Percentiles rank a stretch among this genome's conserved stretches.
phyloP scores from a whole-genome alignment of 2,329 filamentous ascomycete genomes.

The Plectosphaerella sp. region DNA sequence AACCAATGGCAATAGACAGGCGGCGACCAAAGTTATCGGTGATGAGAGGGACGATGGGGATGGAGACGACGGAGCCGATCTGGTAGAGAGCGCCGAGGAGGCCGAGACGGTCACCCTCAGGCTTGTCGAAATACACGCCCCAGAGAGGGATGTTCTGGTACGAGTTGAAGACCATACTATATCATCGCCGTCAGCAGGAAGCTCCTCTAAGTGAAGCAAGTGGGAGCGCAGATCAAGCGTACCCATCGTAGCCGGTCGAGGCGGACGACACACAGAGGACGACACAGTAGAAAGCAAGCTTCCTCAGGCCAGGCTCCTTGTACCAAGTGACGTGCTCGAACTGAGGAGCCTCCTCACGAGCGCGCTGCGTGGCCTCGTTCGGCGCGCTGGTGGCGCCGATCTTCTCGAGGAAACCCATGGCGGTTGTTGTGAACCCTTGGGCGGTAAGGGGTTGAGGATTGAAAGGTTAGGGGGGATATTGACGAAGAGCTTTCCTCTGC shows the following conservation, averaged over 20 bases:
- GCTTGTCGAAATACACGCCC: slow-evolving; percentile 21
- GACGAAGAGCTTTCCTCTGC: background rate
- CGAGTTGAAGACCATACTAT: slow-evolving; percentile 6
- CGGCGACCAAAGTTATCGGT: slow-evolving; percentile 23
- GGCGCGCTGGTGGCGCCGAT: background rate
- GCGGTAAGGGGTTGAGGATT: background rate
- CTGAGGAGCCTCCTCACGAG: slow-evolving; percentile 36
- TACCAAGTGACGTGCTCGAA: slow-evolving; percentile 47
- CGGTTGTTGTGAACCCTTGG: background rate
- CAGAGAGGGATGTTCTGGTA: slow-evolving; percentile 6
- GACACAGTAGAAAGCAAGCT: slow-evolving; percentile 47
- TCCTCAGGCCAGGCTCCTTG: slow-evolving; percentile 47
- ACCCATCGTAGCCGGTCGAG: slow-evolving; percentile 53
- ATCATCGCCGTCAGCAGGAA: no score
- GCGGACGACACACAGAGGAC: slow-evolving; percentile 49
- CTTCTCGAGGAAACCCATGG: slow-evolving; percentile 1
- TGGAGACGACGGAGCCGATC: slow-evolving; percentile 37
- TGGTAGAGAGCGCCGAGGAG: slow-evolving; percentile 37
- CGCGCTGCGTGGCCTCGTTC: background rate
- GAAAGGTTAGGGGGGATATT: background rate
- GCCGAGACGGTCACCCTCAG: slow-evolving; percentile 20
- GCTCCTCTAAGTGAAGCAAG: no score
- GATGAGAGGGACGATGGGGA: slow-evolving; percentile 22
- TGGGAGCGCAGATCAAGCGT: slow-evolving; percentile 10
- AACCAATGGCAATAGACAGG: slow-evolving; percentile 21